phyloP scores from a whole-genome alignment of 1,284 basidiomycete genomes.

The Trametes versicolor region DNA sequence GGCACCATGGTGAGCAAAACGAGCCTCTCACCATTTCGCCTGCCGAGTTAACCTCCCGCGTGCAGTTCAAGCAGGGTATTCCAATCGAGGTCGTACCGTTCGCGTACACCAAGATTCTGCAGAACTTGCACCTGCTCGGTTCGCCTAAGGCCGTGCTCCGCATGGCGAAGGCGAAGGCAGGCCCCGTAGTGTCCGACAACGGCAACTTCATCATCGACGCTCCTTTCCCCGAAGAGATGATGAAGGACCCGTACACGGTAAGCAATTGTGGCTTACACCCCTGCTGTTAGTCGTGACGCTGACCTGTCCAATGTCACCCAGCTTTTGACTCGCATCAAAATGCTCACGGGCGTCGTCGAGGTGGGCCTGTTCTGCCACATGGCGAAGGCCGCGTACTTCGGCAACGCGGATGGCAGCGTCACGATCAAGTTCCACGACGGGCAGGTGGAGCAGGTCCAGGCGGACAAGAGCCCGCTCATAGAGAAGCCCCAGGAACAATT shows the following conservation, averaged over 20 bases:
- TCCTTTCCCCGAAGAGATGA: slow-evolving; percentile 77
- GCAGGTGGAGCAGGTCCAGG: slow-evolving; percentile 49
- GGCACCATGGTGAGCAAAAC: slow-evolving; percentile 89
- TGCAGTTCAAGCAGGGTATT: slow-evolving; percentile 87
- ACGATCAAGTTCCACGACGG: slow-evolving; percentile 62
- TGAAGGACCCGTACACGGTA: slow-evolving; percentile 78
- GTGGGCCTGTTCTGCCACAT: slow-evolving; percentile 96
- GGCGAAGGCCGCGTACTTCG: slow-evolving; percentile 97
- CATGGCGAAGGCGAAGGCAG: slow-evolving; percentile 88
- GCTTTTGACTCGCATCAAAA: slow-evolving; percentile 81
- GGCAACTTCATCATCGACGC: slow-evolving; percentile 96
- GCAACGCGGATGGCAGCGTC: slow-evolving; percentile 80
- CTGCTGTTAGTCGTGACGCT: not conserved
- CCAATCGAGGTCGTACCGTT: slow-evolving; percentile 98
- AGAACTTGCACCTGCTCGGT: slow-evolving; percentile 71
- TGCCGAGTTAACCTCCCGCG: not conserved
- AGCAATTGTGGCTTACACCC: slow-evolving; percentile 36
- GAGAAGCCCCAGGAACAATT: slow-evolving; percentile 8
- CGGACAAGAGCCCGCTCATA: slow-evolving; percentile 25
- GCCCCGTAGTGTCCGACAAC: slow-evolving; percentile 97
- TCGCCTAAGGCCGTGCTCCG: slow-evolving; percentile 76
- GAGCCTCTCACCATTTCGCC: not conserved
- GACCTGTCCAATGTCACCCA: slow-evolving; percentile 41
- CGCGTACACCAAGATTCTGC: slow-evolving; percentile 89
- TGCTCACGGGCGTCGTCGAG: slow-evolving; percentile 96